A percentile compares a stretch with the other conserved stretches of the same genome.
Conservation (phyloP, 805 yeast species). For the Sporopachydermia lactativora region DNA sequence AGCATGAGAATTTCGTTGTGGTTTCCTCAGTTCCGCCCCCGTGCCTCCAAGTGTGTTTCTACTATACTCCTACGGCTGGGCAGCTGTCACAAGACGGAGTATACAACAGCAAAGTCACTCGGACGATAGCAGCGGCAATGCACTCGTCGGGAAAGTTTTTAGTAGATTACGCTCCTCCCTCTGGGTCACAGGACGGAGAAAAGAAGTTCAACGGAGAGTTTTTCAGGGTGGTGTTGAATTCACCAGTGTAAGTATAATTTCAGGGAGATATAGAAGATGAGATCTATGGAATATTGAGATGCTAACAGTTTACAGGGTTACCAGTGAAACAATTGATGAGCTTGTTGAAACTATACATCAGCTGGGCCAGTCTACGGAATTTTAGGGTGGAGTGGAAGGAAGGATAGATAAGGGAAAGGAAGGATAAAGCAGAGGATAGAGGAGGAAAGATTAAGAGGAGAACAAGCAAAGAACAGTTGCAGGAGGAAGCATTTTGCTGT, state of each 20-base stretch:
- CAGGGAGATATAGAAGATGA: background rate
- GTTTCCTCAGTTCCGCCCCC: constrained; percentile 50
- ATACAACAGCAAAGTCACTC: constrained; percentile 39
- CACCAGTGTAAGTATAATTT: constrained; percentile 33
- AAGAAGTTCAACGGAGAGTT: constrained; percentile 46
- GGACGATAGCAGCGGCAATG: constrained; percentile 44
- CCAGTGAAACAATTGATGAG: constrained; percentile 29
- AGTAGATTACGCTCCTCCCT: constrained; percentile 67
- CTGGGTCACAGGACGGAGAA: constrained; percentile 27
- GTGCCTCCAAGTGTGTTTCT: constrained; percentile 76
- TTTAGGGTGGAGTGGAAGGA: too few species aligned
- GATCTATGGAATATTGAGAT: too few species aligned
- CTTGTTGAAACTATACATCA: constrained; percentile 19
- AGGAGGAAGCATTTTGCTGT: too few species aligned
- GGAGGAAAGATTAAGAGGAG: too few species aligned
- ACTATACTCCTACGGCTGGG: constrained; percentile 35
- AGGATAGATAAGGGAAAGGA: too few species aligned
- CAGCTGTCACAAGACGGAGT: constrained; percentile 17
- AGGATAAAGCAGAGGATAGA: too few species aligned
- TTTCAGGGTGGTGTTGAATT: constrained; percentile 71
- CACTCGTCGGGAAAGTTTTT: constrained; percentile 53
- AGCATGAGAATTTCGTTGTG: constrained; percentile 33
- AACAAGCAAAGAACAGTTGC: too few species aligned
- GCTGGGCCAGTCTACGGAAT: background rate
- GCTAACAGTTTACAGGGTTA: constrained; percentile 17